A percentile compares a stretch with the other conserved stretches of the same genome.
phyloP scores from a whole-genome alignment of 1,284 basidiomycete species.

The Phenoliferia sp. region DNA sequence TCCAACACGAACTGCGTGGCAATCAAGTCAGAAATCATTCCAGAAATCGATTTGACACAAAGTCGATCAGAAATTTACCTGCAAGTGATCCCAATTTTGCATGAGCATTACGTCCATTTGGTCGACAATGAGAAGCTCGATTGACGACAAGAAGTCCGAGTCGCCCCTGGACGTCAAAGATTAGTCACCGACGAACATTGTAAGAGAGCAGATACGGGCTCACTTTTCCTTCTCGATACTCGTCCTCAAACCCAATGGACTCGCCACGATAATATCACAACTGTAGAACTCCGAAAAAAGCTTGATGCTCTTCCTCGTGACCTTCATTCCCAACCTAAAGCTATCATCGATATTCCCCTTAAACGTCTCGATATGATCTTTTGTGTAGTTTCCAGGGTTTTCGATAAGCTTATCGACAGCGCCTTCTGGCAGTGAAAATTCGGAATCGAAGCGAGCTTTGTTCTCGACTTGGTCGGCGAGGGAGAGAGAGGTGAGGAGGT shows the following conservation, averaged over 20 bases:
- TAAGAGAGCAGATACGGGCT: constrained; percentile 34
- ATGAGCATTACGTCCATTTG: constrained; percentile 89
- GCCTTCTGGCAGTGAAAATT: constrained; percentile 76
- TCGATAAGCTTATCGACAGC: constrained; percentile 72
- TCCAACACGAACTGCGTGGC: constrained; percentile 71
- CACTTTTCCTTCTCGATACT: constrained; percentile 91
- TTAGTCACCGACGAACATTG: too few relatives aligned
- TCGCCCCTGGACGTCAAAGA: constrained; percentile 10
- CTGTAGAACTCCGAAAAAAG: constrained; percentile 84
- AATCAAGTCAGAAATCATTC: background rate
- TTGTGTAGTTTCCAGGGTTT: constrained; percentile 63
- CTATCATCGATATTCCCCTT: constrained; percentile 96
- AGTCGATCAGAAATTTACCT: constrained; percentile 52
- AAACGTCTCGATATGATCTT: constrained; percentile 89
- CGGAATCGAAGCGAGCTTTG: constrained; percentile 68
- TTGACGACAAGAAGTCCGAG: constrained; percentile 82
- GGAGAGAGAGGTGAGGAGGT: constrained; percentile 53
- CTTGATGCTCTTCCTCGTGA: constrained; percentile 84
- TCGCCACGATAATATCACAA: constrained; percentile 87
- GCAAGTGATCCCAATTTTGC: constrained; percentile 99
- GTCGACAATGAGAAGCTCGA: constrained; percentile 89
- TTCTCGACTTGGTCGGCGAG: constrained; percentile 76
- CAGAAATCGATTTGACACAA: background rate
- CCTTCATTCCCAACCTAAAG: constrained; percentile 85
- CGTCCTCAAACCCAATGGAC: constrained; percentile 85